These are phyloP conservation scores for Cladophialophora bantiana DNA, from an alignment of 2,329 filamentous ascomycete species.

Conservation along the genomic window DNA sequence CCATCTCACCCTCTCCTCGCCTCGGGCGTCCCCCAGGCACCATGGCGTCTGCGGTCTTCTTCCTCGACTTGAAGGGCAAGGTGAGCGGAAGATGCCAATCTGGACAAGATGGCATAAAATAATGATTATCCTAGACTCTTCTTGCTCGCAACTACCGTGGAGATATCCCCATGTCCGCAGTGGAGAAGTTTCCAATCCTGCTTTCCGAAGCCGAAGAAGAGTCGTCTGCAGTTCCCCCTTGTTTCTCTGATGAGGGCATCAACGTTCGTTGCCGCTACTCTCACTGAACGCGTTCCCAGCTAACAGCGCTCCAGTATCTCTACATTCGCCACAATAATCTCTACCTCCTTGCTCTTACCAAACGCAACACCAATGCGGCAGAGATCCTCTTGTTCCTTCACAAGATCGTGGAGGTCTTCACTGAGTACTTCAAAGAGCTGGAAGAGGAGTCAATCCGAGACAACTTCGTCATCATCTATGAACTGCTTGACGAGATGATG, in stretches of 20 bases:
- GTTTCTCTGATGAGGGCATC: conserved; percentile 98
- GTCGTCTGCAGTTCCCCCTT: conserved; percentile 93
- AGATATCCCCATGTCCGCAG: conserved; percentile 98
- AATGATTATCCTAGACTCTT: conserved; percentile 72
- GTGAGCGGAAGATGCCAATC: conserved; percentile 54
- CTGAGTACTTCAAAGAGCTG: conserved; percentile 98
- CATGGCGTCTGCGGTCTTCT: conserved; percentile 98
- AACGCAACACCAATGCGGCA: conserved; percentile 98
- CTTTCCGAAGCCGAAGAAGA: conserved; percentile 99
- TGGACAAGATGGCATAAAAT: neutral
- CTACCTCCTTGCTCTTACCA: conserved; percentile 95
- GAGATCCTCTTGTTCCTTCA: conserved; percentile 98
- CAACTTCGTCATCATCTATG: conserved; percentile 99
- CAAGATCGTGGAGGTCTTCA: conserved; percentile 98
- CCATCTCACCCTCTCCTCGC: neutral
- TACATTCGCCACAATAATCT: conserved; percentile 99
- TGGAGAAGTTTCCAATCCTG: conserved; percentile 95
- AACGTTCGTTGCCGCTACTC: conserved; percentile 69
- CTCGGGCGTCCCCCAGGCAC: conserved; percentile 39
- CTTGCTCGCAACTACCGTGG: conserved; percentile 97
- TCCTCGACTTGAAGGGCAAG: conserved; percentile 99
- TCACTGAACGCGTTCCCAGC: conserved; percentile 1
- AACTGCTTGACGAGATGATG: conserved; percentile 99
- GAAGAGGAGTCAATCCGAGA: conserved; percentile 99
- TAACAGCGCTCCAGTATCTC: conserved; percentile 71